These are phyloP conservation scores for Pezicula neosporulosa DNA, from an alignment of 2,329 filamentous ascomycete species.

Conservation along the genomic window DNA sequence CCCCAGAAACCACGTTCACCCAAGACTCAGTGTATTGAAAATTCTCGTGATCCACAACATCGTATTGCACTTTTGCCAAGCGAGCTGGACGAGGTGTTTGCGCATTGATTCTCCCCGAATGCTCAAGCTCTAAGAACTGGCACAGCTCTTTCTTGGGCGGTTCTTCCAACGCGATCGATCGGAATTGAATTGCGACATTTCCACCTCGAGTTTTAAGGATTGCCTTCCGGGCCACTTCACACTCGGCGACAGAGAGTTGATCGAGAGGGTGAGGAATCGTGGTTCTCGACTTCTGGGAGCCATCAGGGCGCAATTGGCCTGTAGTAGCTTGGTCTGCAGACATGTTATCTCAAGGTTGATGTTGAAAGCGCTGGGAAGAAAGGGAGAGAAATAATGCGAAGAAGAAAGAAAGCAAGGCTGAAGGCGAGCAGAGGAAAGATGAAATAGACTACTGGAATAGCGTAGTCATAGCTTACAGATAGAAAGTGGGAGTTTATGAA, in stretches of 20 bases:
- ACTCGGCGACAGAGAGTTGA: slow-evolving; percentile 41
- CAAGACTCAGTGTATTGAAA: slow-evolving; percentile 52
- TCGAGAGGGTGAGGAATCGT: slow-evolving; percentile 41
- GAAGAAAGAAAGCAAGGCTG: too few species aligned
- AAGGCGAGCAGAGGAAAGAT: too few species aligned
- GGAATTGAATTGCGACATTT: slow-evolving; percentile 49
- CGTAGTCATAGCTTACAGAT: too few species aligned
- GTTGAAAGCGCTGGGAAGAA: not conserved
- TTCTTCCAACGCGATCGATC: slow-evolving; percentile 51
- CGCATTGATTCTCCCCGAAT: slow-evolving; percentile 33
- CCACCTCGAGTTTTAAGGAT: slow-evolving; percentile 29
- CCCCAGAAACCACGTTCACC: slow-evolving; percentile 40
- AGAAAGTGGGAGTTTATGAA: too few species aligned
- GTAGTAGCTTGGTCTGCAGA: slow-evolving; percentile 8
- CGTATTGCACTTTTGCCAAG: slow-evolving; percentile 52
- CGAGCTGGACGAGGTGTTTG: slow-evolving; percentile 38
- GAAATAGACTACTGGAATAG: too few species aligned
- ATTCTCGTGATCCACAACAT: slow-evolving; percentile 47
- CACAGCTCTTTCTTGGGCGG: slow-evolving; percentile 47
- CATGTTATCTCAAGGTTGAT: slow-evolving; percentile 4
- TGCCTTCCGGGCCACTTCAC: slow-evolving; percentile 46
- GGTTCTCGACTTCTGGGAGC: not conserved
- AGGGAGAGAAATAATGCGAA: not conserved
- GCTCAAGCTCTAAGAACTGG: slow-evolving; percentile 44
- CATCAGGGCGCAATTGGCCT: slow-evolving; percentile 5